These are phyloP conservation scores for Solanum neorickii DNA, from an alignment of 257 asterid genomes.

Conservation along the genomic window DNA sequence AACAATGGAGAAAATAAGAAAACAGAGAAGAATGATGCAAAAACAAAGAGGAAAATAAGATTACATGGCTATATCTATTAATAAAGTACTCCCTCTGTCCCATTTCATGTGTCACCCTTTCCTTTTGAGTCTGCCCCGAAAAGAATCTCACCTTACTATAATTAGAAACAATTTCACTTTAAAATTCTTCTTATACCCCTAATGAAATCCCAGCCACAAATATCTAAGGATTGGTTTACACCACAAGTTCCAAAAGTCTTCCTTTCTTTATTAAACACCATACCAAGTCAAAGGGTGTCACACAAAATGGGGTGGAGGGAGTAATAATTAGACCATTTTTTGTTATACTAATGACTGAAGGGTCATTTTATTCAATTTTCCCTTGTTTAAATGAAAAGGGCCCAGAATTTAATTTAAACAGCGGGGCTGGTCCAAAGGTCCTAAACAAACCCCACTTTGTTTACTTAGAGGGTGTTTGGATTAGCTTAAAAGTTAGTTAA, in stretches of 20 bases:
- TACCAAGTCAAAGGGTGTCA: background rate
- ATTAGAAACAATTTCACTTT: background rate
- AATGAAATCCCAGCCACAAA: background rate
- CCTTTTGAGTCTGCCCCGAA: background rate
- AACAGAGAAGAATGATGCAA: background rate
- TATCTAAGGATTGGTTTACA: background rate
- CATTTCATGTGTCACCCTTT: background rate
- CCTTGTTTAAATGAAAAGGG: background rate
- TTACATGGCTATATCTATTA: background rate
- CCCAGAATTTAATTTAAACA: background rate
- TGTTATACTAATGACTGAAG: background rate
- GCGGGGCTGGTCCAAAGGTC: background rate
- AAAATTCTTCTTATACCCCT: background rate
- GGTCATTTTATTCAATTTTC: background rate
- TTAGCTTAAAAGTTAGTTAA: background rate
- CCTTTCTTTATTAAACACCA: background rate
- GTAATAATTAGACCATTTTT: background rate
- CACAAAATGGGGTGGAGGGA: background rate
- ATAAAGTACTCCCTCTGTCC: background rate
- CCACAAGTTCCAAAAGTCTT: background rate
- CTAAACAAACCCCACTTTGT: background rate
- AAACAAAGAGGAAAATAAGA: background rate
- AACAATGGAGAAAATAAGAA: background rate
- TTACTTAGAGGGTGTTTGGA: background rate
- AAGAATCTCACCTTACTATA: background rate